Percentiles rank a stretch among this genome's conserved stretches.
Evolutionary conservation across 192 early-diverging fungal species (phyloP).

Genomic region (Coemansia nantahalensis): DNA sequence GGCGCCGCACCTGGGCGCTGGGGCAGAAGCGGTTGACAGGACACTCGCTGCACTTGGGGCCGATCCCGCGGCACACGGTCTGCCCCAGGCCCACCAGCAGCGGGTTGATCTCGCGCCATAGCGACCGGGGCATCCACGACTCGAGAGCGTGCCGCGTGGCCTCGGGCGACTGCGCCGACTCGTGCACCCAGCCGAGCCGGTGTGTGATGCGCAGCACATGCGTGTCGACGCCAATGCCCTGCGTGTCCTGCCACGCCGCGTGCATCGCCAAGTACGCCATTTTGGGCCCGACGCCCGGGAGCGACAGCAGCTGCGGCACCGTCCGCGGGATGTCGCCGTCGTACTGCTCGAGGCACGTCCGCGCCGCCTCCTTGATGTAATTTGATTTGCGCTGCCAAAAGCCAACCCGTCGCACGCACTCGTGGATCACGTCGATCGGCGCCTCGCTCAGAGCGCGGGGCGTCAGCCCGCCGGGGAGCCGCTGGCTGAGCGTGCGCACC

Average conservation of each 20-base stretch:
- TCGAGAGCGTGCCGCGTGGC: slow-evolving; percentile 71
- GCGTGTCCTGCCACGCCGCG: slow-evolving; percentile 75
- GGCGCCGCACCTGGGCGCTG: slow-evolving; percentile 17
- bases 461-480: slow-evolving; percentile 70
- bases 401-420: slow-evolving; percentile 76
- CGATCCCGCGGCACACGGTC: slow-evolving; percentile 67
- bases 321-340: slow-evolving; percentile 81
- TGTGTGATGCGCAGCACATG: slow-evolving; percentile 93
- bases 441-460: slow-evolving; percentile 62
- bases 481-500: slow-evolving; percentile 61
- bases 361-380: slow-evolving; percentile 77
- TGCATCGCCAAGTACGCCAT: slow-evolving; percentile 89
- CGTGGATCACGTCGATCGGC: slow-evolving; percentile 62
- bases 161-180: slow-evolving; percentile 74
- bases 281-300: slow-evolving; percentile 94
- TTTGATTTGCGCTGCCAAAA: slow-evolving; percentile 86
- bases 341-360: slow-evolving; percentile 68
- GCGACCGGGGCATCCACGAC: slow-evolving; percentile 76
- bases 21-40: slow-evolving; percentile 76
- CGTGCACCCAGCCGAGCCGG: slow-evolving; percentile 82
- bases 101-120: slow-evolving; percentile 87
- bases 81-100: slow-evolving; percentile 93
- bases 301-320: slow-evolving; percentile 67
- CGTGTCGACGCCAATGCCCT: slow-evolving; percentile 95
- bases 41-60: slow-evolving; percentile 75